phyloP scores from a whole-genome alignment of 2,329 filamentous ascomycete species.

The Trichothecium sympodiale region DNA sequence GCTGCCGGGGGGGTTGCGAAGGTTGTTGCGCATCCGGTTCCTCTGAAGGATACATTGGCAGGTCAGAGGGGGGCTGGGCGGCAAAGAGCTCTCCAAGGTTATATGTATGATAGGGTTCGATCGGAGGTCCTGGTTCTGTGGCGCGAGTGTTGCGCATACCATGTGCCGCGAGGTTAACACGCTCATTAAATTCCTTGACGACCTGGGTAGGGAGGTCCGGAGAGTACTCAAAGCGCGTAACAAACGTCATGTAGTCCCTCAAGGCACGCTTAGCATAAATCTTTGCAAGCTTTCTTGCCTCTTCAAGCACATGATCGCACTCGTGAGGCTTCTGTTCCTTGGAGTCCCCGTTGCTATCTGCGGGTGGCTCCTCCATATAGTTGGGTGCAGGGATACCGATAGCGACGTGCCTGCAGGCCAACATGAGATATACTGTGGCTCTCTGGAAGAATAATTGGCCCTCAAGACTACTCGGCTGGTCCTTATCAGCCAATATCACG shows the following conservation, averaged over 20 bases:
- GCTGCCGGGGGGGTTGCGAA: constrained; percentile 18
- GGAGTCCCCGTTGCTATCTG: constrained; percentile 5
- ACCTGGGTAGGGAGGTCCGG: constrained; percentile 53
- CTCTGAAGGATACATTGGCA: constrained; percentile 55
- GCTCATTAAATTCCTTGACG: constrained; percentile 44
- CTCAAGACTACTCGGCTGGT: constrained; percentile 64
- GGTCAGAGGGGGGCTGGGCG: constrained; percentile 50
- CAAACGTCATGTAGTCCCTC: constrained; percentile 61
- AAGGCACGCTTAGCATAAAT: constrained; percentile 65
- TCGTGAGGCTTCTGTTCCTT: constrained; percentile 1
- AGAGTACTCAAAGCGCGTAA: constrained; percentile 69
- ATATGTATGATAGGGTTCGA: constrained; percentile 27
- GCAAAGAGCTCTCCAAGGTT: constrained; percentile 56
- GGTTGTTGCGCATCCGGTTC: constrained; percentile 17
- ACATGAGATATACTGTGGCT: constrained; percentile 57
- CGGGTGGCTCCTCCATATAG: neutral
- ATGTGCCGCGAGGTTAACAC: constrained; percentile 45
- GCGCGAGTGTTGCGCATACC: constrained; percentile 28
- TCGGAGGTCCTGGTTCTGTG: constrained; percentile 6
- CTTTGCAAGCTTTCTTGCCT: constrained; percentile 54
- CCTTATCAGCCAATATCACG: constrained; percentile 24
- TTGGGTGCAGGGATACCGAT: neutral
- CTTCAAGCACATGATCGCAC: constrained; percentile 9
- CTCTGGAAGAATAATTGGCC: constrained; percentile 68
- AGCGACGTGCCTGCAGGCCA: constrained; percentile 55